Evolutionary conservation across 2,329 filamentous ascomycete genomes (phyloP).

Genomic region (Sporothrix phasma): DNA sequence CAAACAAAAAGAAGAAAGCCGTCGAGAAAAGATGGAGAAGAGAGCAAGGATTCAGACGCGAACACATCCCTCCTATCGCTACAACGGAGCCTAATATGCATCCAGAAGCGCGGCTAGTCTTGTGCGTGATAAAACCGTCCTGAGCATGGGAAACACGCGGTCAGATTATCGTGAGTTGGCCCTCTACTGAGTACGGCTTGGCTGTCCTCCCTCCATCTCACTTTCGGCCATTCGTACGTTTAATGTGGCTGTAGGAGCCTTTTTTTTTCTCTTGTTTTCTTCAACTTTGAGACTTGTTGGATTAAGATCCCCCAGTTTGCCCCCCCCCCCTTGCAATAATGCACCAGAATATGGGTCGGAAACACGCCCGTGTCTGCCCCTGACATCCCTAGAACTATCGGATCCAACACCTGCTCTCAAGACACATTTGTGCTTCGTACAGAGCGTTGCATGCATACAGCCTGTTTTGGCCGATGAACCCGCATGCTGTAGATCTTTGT

Average conservation of each 20-base stretch:
- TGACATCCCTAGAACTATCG: no score
- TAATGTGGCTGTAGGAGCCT: neutral
- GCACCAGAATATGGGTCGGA: neutral
- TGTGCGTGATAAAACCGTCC: no score
- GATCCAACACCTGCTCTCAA: neutral
- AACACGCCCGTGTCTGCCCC: neutral
- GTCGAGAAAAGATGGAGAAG: neutral
- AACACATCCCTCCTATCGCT: neutral
- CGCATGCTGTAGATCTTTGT: neutral
- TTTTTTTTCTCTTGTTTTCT: neutral
- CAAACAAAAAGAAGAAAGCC: neutral
- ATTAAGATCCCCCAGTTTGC: neutral
- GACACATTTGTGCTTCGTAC: neutral
- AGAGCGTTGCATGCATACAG: neutral
- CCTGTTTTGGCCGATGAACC: conserved; percentile 1
- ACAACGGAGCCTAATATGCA: neutral
- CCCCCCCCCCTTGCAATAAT: neutral
- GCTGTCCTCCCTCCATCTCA: no score
- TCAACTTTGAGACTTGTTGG: no score
- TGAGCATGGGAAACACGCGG: neutral
- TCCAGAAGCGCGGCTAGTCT: neutral
- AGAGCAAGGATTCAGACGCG: neutral
- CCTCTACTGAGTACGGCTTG: no score
- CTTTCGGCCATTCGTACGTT: no score
- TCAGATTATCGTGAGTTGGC: neutral